A percentile compares a stretch with the other conserved stretches of the same genome.
Evolutionary conservation across 2,329 filamentous ascomycete genomes (phyloP).

Genomic region (Alternaria burnsii): DNA sequence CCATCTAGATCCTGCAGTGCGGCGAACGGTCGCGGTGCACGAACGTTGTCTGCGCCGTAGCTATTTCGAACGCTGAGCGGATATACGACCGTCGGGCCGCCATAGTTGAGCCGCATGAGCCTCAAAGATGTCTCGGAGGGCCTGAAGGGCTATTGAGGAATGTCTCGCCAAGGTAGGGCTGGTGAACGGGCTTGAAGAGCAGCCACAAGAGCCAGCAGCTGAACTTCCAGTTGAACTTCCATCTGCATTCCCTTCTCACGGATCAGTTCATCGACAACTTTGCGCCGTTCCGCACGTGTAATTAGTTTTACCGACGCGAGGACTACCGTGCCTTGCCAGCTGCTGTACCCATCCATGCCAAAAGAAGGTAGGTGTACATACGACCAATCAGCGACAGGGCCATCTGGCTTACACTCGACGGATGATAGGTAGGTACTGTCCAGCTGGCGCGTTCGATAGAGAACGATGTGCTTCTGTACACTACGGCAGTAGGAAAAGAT

Average conservation of each 20-base stretch:
- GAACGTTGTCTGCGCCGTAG: conserved; percentile 1
- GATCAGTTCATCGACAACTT: background rate
- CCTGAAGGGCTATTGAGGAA: background rate
- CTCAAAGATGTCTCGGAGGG: conserved; percentile 3
- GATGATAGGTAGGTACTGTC: background rate
- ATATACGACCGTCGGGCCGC: background rate
- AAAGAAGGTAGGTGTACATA: background rate
- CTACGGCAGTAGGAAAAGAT: background rate
- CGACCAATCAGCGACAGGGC: conserved; percentile 8
- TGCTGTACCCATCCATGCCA: background rate
- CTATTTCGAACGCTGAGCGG: conserved; percentile 5
- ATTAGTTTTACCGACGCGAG: background rate
- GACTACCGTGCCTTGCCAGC: background rate
- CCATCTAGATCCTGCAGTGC: background rate
- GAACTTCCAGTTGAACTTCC: background rate
- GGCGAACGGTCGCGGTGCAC: background rate
- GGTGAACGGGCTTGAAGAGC: background rate
- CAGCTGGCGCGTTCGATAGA: background rate
- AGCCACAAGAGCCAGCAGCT: background rate
- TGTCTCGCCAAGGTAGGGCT: conserved; percentile 4
- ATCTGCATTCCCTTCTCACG: background rate
- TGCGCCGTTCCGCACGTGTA: background rate
- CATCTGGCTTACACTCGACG: conserved; percentile 1
- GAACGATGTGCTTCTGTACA: background rate
- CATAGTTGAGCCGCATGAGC: conserved; percentile 9